These are phyloP conservation scores for Cylindricascospora bacillispora DNA, from an alignment of 1,139 yeast genomes.

Conservation along the genomic window DNA sequence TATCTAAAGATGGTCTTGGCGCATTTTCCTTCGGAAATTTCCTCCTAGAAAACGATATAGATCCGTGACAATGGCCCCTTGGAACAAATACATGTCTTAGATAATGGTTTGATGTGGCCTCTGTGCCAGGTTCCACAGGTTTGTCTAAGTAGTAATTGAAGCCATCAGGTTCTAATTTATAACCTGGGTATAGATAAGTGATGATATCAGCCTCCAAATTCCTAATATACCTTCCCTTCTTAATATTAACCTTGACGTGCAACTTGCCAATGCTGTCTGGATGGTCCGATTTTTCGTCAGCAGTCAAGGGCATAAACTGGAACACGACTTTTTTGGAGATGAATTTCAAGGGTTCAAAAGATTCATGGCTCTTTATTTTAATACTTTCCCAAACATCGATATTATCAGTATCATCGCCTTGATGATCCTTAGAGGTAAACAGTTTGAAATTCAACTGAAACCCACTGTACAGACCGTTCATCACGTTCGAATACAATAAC, in stretches of 20 bases:
- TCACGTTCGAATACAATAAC: constrained; percentile 69
- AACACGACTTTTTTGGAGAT: constrained; percentile 37
- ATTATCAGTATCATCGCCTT: constrained; percentile 27
- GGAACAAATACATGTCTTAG: constrained; percentile 69
- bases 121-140: constrained; percentile 12
- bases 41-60: constrained; percentile 33
- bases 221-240: constrained; percentile 8
- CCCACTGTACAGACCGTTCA: constrained; percentile 62
- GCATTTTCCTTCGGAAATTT: no score
- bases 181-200: constrained; percentile 28
- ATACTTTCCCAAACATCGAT: constrained; percentile 19
- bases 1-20: no score
- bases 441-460: constrained; percentile 77
- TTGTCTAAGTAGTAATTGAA: constrained; percentile 31
- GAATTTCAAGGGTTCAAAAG: constrained; percentile 12
- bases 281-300: constrained; percentile 26
- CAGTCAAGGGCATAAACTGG: constrained; percentile 57
- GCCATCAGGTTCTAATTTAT: constrained; percentile 72
- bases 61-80: constrained; percentile 50
- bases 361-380: constrained; percentile 11
- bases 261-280: constrained; percentile 7
- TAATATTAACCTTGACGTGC: constrained; percentile 31
- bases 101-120: constrained; percentile 6
- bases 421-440: constrained; percentile 20
- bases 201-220: constrained; percentile 12